phyloP scores from a whole-genome alignment of 257 asterid genomes.

The Scutellaria minor region DNA sequence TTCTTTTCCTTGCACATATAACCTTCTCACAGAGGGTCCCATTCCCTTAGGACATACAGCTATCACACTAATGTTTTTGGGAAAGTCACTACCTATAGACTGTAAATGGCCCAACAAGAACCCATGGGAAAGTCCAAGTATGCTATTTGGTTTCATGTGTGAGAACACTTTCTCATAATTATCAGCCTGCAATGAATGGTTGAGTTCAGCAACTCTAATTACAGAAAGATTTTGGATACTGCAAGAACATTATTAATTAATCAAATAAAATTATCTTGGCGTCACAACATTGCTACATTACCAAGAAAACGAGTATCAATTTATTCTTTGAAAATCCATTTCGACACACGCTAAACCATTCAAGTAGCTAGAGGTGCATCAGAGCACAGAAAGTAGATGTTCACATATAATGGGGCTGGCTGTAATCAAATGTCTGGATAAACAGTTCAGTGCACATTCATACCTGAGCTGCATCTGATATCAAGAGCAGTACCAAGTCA shows the following conservation, averaged over 20 bases:
- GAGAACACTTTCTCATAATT: conserved; percentile 84
- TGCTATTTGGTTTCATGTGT: conserved; percentile 94
- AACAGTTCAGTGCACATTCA: conserved; percentile 19
- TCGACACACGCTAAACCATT: conserved; percentile 6
- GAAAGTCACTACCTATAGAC: conserved; percentile 82
- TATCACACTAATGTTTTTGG: conserved; percentile 84
- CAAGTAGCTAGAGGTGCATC: conserved; percentile 8
- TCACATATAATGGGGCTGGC: neutral
- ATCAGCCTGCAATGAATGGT: conserved; percentile 70
- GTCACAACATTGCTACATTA: conserved; percentile 16
- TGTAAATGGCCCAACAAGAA: conserved; percentile 97
- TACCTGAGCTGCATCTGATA: conserved; percentile 98
- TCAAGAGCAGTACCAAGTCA: conserved; percentile 86
- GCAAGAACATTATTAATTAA: neutral
- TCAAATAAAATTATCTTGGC: neutral
- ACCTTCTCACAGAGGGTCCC: conserved; percentile 99
- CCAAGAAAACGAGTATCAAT: neutral
- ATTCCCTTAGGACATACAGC: conserved; percentile 99
- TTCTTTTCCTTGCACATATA: conserved; percentile 95
- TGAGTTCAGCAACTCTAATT: conserved; percentile 5
- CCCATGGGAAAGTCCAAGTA: conserved; percentile 97
- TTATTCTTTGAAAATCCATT: neutral
- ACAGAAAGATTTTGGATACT: neutral
- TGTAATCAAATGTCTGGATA: neutral
- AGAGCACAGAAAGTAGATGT: neutral